phyloP scores from a whole-genome alignment of 1,139 yeast genomes.

The Hanseniaspora sp. region DNA sequence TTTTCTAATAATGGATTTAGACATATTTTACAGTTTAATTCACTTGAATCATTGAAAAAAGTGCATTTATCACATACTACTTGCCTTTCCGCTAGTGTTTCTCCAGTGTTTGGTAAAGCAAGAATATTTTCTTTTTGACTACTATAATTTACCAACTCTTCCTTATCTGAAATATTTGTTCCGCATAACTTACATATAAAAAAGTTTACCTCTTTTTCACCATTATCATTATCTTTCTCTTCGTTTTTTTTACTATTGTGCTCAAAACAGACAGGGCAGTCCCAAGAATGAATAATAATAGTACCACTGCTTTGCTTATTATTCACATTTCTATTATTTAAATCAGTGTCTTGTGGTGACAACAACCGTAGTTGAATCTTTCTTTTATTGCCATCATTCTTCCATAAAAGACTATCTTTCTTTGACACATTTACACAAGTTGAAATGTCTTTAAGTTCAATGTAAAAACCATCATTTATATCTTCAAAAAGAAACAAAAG shows the following conservation, averaged over 20 bases:
- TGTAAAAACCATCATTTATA: background rate
- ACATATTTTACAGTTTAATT: slow-evolving; percentile 6
- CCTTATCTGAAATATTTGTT: background rate
- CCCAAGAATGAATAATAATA: background rate
- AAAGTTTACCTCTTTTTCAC: background rate
- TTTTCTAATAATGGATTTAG: background rate
- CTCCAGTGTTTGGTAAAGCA: background rate
- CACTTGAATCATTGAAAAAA: background rate
- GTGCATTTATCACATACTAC: slow-evolving; percentile 7
- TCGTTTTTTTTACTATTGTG: background rate
- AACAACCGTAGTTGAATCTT: background rate
- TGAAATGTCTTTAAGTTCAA: background rate
- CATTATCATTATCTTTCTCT: background rate
- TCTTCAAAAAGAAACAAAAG: background rate
- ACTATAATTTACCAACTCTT: background rate
- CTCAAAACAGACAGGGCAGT: slow-evolving; percentile 5
- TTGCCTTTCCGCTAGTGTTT: background rate
- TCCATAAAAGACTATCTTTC: background rate
- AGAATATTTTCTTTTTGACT: too few relatives aligned
- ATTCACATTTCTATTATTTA: too few relatives aligned
- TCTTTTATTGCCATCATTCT: background rate
- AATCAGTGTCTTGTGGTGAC: too few relatives aligned
- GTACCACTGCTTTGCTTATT: background rate
- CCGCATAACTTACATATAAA: slow-evolving; percentile 1
- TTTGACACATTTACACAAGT: background rate